Conservation (phyloP, 2,329 filamentous ascomycete species). For the Alternaria triticina region DNA sequence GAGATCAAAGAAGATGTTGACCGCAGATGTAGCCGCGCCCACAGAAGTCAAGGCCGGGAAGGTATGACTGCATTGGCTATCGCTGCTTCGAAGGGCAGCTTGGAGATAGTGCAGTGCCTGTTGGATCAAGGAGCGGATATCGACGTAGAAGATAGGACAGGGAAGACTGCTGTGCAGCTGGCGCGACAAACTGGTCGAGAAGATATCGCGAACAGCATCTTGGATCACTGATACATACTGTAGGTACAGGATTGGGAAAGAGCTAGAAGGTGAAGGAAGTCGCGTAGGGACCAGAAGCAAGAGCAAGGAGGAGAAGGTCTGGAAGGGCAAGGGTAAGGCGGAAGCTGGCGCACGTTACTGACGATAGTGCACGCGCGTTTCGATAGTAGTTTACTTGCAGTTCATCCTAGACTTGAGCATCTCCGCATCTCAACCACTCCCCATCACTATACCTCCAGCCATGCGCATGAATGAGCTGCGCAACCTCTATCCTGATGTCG, state of each 20-base stretch:
- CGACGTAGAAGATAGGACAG: fast-evolving
- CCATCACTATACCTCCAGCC: neutral
- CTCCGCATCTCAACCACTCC: neutral
- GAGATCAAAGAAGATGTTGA: neutral
- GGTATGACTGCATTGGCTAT: neutral
- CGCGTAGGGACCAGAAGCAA: too few relatives aligned
- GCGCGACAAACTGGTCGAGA: neutral
- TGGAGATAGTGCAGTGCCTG: neutral
- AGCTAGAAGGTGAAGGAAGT: too few relatives aligned
- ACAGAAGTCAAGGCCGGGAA: neutral
- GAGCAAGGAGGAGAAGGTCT: too few relatives aligned
- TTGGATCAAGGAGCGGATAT: neutral
- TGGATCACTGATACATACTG: too few relatives aligned
- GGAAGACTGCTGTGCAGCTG: neutral
- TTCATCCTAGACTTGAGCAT: too few relatives aligned
- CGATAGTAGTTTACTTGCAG: too few relatives aligned
- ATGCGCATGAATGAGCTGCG: neutral
- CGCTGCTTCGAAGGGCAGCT: neutral
- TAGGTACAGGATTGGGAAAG: too few relatives aligned
- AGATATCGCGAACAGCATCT: neutral
- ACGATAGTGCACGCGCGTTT: too few relatives aligned
- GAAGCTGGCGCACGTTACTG: too few relatives aligned
- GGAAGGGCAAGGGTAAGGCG: too few relatives aligned
- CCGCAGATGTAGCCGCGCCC: neutral
- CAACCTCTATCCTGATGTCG: neutral